Evolutionary conservation across 108 stramenopile genomes (phyloP).

Genomic region (Stephanodiscus triporus): DNA sequence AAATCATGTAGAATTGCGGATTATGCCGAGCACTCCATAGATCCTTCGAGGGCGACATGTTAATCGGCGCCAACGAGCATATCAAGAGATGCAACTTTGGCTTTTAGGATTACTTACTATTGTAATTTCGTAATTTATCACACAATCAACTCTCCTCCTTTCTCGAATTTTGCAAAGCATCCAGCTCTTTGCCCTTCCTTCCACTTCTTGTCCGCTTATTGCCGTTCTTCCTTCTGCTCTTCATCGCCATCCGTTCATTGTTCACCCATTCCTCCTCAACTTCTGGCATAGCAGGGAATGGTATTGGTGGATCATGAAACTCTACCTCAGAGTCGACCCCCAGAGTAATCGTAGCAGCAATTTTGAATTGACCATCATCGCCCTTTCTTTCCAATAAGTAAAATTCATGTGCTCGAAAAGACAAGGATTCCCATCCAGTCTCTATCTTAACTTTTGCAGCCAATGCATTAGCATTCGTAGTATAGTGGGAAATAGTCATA

Average conservation of each 20-base stretch:
- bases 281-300: slow-evolving; percentile 72
- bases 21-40: not conserved
- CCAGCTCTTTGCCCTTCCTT: not conserved
- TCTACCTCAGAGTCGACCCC: slow-evolving; percentile 26
- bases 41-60: not conserved
- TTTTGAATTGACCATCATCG: slow-evolving; percentile 79
- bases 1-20: no score
- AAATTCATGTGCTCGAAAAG: slow-evolving; percentile 61
- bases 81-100: not conserved
- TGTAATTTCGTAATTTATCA: not conserved
- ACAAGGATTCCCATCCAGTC: slow-evolving; percentile 46
- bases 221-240: slow-evolving; percentile 35
- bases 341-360: slow-evolving; percentile 56
- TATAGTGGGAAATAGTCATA: slow-evolving; percentile 82
- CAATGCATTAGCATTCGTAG: slow-evolving; percentile 54
- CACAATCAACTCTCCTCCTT: not conserved
- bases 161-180: not conserved
- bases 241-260: slow-evolving; percentile 69
- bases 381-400: slow-evolving; percentile 69
- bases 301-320: slow-evolving; percentile 50
- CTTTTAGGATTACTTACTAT: not conserved
- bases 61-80: not conserved
- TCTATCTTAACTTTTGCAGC: slow-evolving; percentile 55
- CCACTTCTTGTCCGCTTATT: not conserved
- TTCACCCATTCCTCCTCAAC: slow-evolving; percentile 80